Evolutionary conservation across 495 filamentous ascomycete genomes (phyloP).

Genomic region (Aspergillus saccharolyticus): DNA sequence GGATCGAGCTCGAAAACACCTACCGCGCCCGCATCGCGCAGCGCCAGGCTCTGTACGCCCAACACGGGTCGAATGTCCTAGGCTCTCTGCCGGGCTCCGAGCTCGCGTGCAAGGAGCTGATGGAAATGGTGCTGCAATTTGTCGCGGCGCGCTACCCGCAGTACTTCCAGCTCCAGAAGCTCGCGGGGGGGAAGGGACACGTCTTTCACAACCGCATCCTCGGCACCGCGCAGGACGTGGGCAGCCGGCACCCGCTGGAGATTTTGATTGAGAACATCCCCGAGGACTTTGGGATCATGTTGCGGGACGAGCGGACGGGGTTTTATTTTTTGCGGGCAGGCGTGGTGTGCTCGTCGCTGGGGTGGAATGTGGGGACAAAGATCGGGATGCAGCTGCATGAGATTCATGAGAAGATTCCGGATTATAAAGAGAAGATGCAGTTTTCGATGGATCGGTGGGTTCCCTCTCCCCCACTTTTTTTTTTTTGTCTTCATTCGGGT

Average conservation of each 20-base stretch:
- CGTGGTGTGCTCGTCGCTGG: slow-evolving; percentile 71
- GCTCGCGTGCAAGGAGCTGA: slow-evolving; percentile 78
- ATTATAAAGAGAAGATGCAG: slow-evolving; percentile 89
- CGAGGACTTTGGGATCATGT: slow-evolving; percentile 80
- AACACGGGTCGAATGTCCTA: slow-evolving; percentile 61
- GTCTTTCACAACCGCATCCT: slow-evolving; percentile 71
- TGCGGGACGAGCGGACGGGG: slow-evolving; percentile 67
- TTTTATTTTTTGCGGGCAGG: slow-evolving; percentile 75
- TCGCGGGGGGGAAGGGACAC: no score
- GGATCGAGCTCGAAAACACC: slow-evolving; percentile 81
- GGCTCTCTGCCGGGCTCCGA: slow-evolving; percentile 72
- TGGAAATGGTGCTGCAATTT: slow-evolving; percentile 86
- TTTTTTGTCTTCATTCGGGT: no score
- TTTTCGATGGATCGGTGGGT: slow-evolving; percentile 77
- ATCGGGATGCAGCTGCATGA: slow-evolving; percentile 66
- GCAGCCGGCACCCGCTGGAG: slow-evolving; percentile 60
- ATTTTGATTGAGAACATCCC: slow-evolving; percentile 78
- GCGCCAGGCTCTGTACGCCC: slow-evolving; percentile 61
- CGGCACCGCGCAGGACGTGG: slow-evolving; percentile 56
- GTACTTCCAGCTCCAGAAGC: slow-evolving; percentile 63
- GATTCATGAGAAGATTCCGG: slow-evolving; percentile 75
- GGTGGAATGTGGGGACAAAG: slow-evolving; percentile 76
- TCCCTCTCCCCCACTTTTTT: no score
- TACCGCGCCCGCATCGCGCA: slow-evolving; percentile 67
- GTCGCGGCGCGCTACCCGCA: slow-evolving; percentile 73